phyloP scores from a whole-genome alignment of 2,329 filamentous ascomycete genomes.

The Hypoxylon sp. region DNA sequence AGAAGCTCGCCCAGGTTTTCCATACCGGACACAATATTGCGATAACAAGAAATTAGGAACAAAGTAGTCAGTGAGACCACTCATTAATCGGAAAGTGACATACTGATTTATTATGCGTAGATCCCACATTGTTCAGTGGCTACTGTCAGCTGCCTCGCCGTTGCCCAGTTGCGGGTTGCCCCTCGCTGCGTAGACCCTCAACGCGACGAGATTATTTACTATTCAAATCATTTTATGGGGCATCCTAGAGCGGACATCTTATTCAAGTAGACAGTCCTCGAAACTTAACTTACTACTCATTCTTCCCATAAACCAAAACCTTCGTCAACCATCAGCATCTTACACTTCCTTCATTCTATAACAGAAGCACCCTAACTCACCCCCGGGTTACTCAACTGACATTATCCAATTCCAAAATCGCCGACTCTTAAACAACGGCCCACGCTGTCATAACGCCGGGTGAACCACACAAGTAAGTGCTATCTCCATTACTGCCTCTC shows the following conservation, averaged over 20 bases:
- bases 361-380: background rate
- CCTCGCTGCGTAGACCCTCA: background rate
- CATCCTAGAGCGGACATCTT: background rate
- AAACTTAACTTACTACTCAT: background rate
- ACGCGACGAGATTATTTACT: background rate
- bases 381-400: too few species aligned
- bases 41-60: background rate
- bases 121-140: background rate
- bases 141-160: background rate
- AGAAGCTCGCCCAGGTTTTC: background rate
- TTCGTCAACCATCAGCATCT: background rate
- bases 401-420: background rate
- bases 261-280: background rate
- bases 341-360: background rate
- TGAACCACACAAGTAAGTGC: background rate
- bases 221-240: background rate
- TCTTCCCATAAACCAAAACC: background rate
- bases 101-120: background rate
- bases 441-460: background rate
- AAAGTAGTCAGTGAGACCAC: background rate
- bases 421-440: background rate
- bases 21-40: background rate
- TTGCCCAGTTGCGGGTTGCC: background rate
- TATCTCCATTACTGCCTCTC: background rate
- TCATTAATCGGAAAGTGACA: background rate